Evolutionary conservation across 495 filamentous ascomycete species (phyloP), one percentile per base, ranked within the genome.

Genomic region (Paragyromitra xinjiangensis): DNA sequence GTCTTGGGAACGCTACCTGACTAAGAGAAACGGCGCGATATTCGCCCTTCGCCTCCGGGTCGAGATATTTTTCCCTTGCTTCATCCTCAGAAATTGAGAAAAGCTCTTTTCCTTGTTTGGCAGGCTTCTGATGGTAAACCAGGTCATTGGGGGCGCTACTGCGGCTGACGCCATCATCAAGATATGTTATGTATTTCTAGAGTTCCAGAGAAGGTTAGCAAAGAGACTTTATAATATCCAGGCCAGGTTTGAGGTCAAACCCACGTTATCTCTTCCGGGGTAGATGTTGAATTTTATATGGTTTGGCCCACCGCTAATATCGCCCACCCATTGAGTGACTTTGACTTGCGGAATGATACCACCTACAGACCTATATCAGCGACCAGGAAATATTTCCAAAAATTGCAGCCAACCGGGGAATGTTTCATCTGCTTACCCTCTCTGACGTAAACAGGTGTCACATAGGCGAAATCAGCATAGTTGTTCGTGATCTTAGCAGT

Each of bases 201-300:
- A 16, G 9, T 40, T 29, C 22, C 2, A 4, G 14, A 70, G 14
- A 8, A 39, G 24, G 0, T 80, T 53, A 69, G 34, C 40, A 9
- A 42, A 1, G 62, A 0, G 5, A 26, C 9, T 45, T 19, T 0
- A 1, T 44, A 3, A n/a, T 24, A 44, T 9, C 3, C 14, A 22
- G 8, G 2, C 26, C 14, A n/a, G 5, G 11, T 1, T 1, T 44
- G 12, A 48, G 8, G 24, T 45, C 19, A 2, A 12, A 61, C 79
- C 37, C 70, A 82, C 82, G 14, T 80, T 74, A 42, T 75, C 53
- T 64, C 71, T 81, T 7, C 82, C 80, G 0, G 82, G 82, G 63
- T 83, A 83, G 5, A 83, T 29, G 51, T 83, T 69, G 50, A 83
- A 68, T 14, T 66, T 82, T 39, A 83, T 78, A n/a, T 78, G 72